phyloP scores from a whole-genome alignment of 305 asterid genomes.

The Solanum hybrid region DNA sequence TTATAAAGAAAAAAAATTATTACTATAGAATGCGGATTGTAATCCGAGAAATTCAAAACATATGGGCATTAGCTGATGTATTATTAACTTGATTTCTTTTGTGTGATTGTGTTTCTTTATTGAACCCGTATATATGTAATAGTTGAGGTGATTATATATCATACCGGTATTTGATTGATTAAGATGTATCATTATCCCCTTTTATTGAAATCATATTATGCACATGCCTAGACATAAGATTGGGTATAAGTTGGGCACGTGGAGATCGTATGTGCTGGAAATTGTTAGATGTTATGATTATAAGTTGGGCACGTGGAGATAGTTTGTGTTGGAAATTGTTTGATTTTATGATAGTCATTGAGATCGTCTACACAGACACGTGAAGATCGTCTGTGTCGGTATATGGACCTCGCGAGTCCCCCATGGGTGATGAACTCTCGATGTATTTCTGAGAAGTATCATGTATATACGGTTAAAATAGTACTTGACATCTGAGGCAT shows the following conservation, averaged over 20 bases:
- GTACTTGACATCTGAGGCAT: not conserved
- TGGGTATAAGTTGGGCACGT: not conserved
- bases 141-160: not conserved
- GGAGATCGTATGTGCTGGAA: not conserved
- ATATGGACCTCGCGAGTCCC: not conserved
- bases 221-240: not conserved
- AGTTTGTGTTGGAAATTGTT: not conserved
- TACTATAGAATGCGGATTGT: not conserved
- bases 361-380: not conserved
- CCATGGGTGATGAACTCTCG: not conserved
- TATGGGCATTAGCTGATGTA: not conserved
- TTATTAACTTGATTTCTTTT: not conserved
- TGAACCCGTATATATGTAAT: too few species aligned
- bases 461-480: not conserved
- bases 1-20: not conserved
- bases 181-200: not conserved
- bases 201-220: not conserved
- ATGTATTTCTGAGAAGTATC: not conserved
- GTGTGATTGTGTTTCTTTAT: not conserved
- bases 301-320: not conserved
- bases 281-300: too few species aligned
- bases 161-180: not conserved
- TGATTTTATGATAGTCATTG: not conserved
- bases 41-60: not conserved
- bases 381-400: too few species aligned